Evolutionary conservation across 495 filamentous ascomycete genomes (phyloP).

Genomic region (Lindgomyces ingoldianus): DNA sequence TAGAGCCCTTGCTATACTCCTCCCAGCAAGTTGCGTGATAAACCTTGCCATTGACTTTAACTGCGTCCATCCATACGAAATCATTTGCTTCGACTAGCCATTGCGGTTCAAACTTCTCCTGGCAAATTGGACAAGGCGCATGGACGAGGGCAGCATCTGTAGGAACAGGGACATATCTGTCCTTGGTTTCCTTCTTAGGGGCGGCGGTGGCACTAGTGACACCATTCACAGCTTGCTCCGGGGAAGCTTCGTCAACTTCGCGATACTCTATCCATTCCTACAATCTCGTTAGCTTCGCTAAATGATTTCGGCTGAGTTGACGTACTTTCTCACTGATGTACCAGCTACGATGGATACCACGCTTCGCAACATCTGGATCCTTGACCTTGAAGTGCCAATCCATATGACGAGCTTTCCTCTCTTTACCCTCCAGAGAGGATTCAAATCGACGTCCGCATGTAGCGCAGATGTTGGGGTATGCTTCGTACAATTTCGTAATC

Average conservation of each 20-base stretch:
- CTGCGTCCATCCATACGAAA: constrained; percentile 94
- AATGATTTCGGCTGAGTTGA: neutral
- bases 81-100: constrained; percentile 93
- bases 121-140: constrained; percentile 85
- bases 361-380: constrained; percentile 75
- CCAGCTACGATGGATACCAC: constrained; percentile 87
- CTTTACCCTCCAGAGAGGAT: constrained; percentile 71
- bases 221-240: constrained; percentile 49
- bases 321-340: constrained; percentile 88
- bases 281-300: constrained; percentile 5
- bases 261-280: constrained; percentile 87
- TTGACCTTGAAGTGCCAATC: constrained; percentile 98
- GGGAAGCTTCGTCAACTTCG: constrained; percentile 68
- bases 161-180: constrained; percentile 79
- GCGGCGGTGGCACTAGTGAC: constrained; percentile 31
- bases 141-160: constrained; percentile 70
- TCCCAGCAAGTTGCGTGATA: constrained; percentile 89
- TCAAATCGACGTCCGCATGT: constrained; percentile 89
- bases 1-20: constrained; percentile 70
- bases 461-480: constrained; percentile 77
- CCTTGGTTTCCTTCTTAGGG: constrained; percentile 60
- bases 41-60: constrained; percentile 70
- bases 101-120: constrained; percentile 83
- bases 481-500: constrained; percentile 71
- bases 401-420: constrained; percentile 86